Conservation (phyloP, 1,139 yeast genomes). For the Taphrina pruni region DNA sequence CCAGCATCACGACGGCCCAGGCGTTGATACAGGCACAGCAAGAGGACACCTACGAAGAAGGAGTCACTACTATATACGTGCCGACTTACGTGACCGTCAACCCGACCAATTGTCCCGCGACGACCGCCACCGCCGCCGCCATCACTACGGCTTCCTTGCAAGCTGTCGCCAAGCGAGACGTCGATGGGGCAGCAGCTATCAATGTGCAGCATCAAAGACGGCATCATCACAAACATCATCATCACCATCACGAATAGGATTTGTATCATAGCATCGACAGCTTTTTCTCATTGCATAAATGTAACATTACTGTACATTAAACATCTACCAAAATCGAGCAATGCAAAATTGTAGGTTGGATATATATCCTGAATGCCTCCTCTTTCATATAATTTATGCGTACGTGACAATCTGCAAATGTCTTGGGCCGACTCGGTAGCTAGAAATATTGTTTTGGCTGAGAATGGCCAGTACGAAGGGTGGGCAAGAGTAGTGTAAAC, state of each 20-base stretch:
- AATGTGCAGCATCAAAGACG: neutral
- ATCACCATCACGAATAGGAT: neutral
- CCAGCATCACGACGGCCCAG: neutral
- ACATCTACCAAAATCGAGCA: too few species aligned
- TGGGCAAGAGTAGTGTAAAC: too few species aligned
- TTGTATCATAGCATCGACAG: too few species aligned
- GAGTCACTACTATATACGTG: neutral
- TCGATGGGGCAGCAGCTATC: neutral
- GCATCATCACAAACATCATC: neutral
- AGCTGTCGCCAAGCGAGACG: slow-evolving; percentile 6
- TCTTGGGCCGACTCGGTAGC: too few species aligned
- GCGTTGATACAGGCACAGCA: neutral
- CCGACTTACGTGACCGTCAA: slow-evolving; percentile 13
- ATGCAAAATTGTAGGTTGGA: too few species aligned
- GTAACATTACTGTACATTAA: too few species aligned
- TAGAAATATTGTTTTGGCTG: too few species aligned
- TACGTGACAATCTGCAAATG: too few species aligned
- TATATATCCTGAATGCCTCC: too few species aligned
- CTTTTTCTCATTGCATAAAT: too few species aligned
- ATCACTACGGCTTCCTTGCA: neutral
- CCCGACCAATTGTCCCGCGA: slow-evolving; percentile 6
- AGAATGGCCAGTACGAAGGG: too few species aligned
- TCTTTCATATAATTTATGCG: too few species aligned
- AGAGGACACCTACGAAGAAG: neutral
- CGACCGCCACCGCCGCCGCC: neutral